Conservation (phyloP, 2,329 filamentous ascomycete species). For the Ophiostoma montium region DNA sequence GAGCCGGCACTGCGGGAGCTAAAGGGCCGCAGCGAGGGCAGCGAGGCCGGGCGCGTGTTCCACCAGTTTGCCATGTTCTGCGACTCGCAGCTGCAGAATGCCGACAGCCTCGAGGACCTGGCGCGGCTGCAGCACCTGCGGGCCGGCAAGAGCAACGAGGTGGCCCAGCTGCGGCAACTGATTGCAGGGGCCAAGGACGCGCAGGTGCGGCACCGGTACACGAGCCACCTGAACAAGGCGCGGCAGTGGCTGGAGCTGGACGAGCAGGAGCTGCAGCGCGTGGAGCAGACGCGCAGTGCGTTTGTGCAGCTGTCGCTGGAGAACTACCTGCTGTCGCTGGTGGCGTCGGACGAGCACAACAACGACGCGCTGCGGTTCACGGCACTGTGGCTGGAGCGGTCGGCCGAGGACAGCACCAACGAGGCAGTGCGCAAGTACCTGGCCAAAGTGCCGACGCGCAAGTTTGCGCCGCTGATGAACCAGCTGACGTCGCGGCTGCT, state of each 20-base stretch:
- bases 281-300: conserved; percentile 61
- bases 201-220: conserved; percentile 41
- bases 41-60: conserved; percentile 74
- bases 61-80: conserved; percentile 94
- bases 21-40: conserved; percentile 49
- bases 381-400: conserved; percentile 83
- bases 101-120: conserved; percentile 73
- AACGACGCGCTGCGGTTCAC: conserved; percentile 86
- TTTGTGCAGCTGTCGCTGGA: conserved; percentile 83
- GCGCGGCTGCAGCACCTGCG: conserved; percentile 65
- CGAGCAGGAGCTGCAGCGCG: conserved; percentile 67
- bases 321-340: conserved; percentile 79
- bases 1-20: conserved; percentile 73
- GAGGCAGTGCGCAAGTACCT: conserved; percentile 59
- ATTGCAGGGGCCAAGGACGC: conserved; percentile 35
- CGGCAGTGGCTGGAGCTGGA: conserved; percentile 84
- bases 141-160: conserved; percentile 68
- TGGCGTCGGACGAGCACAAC: conserved; percentile 75
- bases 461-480: conserved; percentile 88
- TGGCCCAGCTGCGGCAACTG: conserved; percentile 54
- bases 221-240: conserved; percentile 53
- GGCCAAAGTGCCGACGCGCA: conserved; percentile 65
- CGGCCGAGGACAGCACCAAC: conserved; percentile 63
- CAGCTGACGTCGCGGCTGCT: conserved; percentile 89
- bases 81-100: conserved; percentile 81